phyloP scores from a whole-genome alignment of 495 filamentous ascomycete species.

The Amphirosellinia nigrospora region DNA sequence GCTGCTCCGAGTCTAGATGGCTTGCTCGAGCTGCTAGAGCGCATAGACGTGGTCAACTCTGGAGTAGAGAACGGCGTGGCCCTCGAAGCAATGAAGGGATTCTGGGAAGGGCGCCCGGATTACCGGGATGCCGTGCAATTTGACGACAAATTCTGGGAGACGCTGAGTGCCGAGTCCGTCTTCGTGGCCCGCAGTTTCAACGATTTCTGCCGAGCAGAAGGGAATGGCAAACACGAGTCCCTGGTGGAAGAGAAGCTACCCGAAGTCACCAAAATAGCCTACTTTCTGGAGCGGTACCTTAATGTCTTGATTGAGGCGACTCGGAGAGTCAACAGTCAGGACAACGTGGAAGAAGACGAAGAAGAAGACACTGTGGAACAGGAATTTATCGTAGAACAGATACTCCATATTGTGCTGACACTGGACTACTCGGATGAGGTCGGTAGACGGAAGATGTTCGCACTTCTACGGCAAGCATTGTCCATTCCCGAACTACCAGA shows the following conservation, averaged over 20 bases:
- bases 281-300: slow-evolving; percentile 79
- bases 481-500: slow-evolving; percentile 88
- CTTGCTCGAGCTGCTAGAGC: slow-evolving; percentile 87
- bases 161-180: slow-evolving; percentile 79
- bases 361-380: slow-evolving; percentile 83
- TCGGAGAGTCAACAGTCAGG: slow-evolving; percentile 59
- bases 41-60: slow-evolving; percentile 90
- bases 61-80: slow-evolving; percentile 89
- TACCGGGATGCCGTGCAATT: slow-evolving; percentile 83
- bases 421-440: slow-evolving; percentile 96
- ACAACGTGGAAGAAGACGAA: slow-evolving; percentile 63
- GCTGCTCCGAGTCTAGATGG: slow-evolving; percentile 72
- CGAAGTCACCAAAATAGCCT: slow-evolving; percentile 87
- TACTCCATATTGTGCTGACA: slow-evolving; percentile 88
- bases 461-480: slow-evolving; percentile 81
- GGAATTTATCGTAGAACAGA: slow-evolving; percentile 93
- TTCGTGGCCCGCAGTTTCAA: slow-evolving; percentile 93
- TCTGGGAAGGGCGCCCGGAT: slow-evolving; percentile 94
- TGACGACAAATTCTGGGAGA: slow-evolving; percentile 87
- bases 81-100: slow-evolving; percentile 88
- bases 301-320: slow-evolving; percentile 75
- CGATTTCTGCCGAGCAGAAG: slow-evolving; percentile 79
- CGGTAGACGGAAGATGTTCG: slow-evolving; percentile 92
- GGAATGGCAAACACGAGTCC: slow-evolving; percentile 70
- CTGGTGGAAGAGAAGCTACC: slow-evolving; percentile 92